A percentile compares a stretch with the other conserved stretches of the same genome.
phyloP scores from a whole-genome alignment of 1,284 basidiomycete species.

The Leccinum griseonigrum region DNA sequence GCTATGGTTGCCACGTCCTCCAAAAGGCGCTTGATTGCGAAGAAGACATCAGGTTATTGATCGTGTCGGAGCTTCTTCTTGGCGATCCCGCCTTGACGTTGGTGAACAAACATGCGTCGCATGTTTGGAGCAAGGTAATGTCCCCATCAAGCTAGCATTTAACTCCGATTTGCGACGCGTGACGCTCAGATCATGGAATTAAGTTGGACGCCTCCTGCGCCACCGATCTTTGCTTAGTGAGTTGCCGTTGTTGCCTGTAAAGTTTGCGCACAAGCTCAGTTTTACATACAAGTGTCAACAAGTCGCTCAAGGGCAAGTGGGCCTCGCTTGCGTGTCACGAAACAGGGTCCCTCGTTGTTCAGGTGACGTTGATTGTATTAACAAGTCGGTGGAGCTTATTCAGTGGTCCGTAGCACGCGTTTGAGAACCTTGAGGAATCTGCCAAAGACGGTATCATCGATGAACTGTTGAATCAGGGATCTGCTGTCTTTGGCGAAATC shows the following conservation, averaged over 20 bases:
- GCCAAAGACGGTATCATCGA: slow-evolving; percentile 81
- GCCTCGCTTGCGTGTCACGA: slow-evolving; percentile 84
- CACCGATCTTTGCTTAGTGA: slow-evolving; percentile 80
- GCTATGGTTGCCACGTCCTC: slow-evolving; percentile 82
- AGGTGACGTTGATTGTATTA: slow-evolving; percentile 42
- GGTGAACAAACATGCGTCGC: slow-evolving; percentile 83
- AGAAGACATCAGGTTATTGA: slow-evolving; percentile 73
- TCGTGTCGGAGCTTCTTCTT: slow-evolving; percentile 76
- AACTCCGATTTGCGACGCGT: slow-evolving; percentile 5
- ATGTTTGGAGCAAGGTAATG: slow-evolving; percentile 81
- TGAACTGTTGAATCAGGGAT: slow-evolving; percentile 71
- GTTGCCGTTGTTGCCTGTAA: slow-evolving; percentile 27
- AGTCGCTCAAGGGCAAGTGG: slow-evolving; percentile 81
- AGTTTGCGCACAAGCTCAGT: slow-evolving; percentile 3
- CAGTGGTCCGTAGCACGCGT: slow-evolving; percentile 60
- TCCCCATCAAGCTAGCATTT: not conserved
- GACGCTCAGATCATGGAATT: slow-evolving; percentile 71
- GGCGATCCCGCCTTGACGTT: slow-evolving; percentile 80
- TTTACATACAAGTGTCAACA: slow-evolving; percentile 62
- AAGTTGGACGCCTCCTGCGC: slow-evolving; percentile 77
- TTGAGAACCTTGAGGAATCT: slow-evolving; percentile 78
- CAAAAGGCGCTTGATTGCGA: slow-evolving; percentile 88
- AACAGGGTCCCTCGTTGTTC: slow-evolving; percentile 79
- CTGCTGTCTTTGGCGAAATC: slow-evolving; percentile 67
- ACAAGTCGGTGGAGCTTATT: slow-evolving; percentile 6